Evolutionary conservation across 805 yeast genomes (phyloP), one percentile per base, ranked within the genome.

Genomic region (Wickerhamomyces bovis): DNA sequence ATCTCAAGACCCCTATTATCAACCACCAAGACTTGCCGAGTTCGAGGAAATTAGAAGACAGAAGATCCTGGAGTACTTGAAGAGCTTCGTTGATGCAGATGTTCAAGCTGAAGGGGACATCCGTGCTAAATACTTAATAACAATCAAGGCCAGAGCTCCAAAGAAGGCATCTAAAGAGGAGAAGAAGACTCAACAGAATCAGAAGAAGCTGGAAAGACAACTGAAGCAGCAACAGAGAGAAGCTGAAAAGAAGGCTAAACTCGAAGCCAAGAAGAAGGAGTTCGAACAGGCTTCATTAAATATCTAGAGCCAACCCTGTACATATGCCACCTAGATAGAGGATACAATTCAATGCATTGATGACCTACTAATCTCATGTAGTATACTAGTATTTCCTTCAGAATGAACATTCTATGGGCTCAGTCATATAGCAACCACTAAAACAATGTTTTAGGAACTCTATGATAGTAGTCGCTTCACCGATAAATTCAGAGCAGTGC

Each of bases 21-120:
- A 57, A 9, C 39, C 38, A 19, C 46, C 40, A 23, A 48, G 49
- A 7, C 13, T 69, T 12, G 51, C 61, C 18, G 64, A 63, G 11
- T 57, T 62, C 16, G 78, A 72, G 48, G 22, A 47, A 6, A 49
- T 62, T 16, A 61, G 64, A 44, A 61, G 79, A 44, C 57, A 56
- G 16, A 61, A 56, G 43, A 57, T 72, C 9, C 26, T 70, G 16
- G 58, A 57, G 1, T 54, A 54, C 16, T 23, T 75, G 5, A 53
- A 58, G 19, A 52, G 50, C 11, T 44, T 69, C 3, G 51, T 65
- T 6, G 58, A 52, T 10, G 64, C 60, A 5, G 49, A 52, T 0
- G 58, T 63, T 6, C 53, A 47, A 1, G 42, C 54, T 26, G 60
- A 54, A 39, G 76, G 76, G 8, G 52, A 53, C 16, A 46, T 66